These are phyloP conservation scores for Rhynchospora breviuscula DNA, from an alignment of 176 grass and related monocot species.

Conservation along the genomic window DNA sequence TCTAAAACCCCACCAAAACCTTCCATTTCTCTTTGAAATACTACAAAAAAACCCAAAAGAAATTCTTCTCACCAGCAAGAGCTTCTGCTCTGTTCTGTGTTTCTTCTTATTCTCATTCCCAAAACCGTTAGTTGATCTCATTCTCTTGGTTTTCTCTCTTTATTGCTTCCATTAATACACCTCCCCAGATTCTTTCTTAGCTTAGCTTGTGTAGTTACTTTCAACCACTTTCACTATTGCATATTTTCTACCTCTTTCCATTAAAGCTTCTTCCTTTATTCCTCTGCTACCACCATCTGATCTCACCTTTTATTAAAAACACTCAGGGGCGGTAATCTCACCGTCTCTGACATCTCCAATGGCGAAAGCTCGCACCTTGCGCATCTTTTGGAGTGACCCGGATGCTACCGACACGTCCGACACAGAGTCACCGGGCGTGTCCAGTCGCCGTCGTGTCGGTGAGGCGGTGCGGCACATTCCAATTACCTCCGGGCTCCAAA, in stretches of 20 bases:
- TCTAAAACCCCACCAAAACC: constrained; percentile 19
- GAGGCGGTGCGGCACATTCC: constrained; percentile 43
- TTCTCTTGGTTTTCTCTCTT: constrained; percentile 20
- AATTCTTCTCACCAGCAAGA: not conserved
- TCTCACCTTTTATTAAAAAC: not conserved
- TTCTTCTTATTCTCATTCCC: constrained; percentile 16
- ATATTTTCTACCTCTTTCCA: not conserved
- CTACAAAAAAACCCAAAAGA: not conserved
- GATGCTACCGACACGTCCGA: constrained; percentile 78
- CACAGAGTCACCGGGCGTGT: constrained; percentile 23
- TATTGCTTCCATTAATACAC: constrained; percentile 17
- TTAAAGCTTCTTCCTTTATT: constrained; percentile 19
- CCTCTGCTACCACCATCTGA: not conserved
- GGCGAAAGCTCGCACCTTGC: constrained; percentile 57
- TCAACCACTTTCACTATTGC: not conserved
- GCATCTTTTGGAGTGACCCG: constrained; percentile 85
- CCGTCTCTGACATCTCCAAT: constrained; percentile 19
- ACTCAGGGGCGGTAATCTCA: not conserved
- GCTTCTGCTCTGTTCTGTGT: not conserved
- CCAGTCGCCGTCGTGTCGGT: constrained; percentile 37
- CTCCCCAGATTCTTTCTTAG: not conserved
- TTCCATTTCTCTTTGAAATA: constrained; percentile 18
- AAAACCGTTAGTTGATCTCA: constrained; percentile 19
- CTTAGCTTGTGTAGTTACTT: constrained; percentile 13
- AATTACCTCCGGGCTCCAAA: not conserved